These are phyloP conservation scores for Pichia cephalocereana DNA, from an alignment of 805 yeast genomes.

Conservation along the genomic window DNA sequence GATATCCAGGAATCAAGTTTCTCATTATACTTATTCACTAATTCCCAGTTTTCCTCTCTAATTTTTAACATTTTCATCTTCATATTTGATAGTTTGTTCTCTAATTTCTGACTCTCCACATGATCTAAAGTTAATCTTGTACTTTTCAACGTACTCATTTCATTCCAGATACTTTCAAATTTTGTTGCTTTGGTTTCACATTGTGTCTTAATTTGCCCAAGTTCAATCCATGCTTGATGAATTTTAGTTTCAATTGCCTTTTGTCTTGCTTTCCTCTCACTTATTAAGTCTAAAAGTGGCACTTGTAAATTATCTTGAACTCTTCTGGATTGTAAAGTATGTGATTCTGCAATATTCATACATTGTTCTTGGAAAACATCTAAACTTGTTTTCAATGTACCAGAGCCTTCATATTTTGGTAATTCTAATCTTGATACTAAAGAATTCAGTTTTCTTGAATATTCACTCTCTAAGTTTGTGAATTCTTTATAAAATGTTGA, in stretches of 20 bases:
- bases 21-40: slow-evolving; percentile 44
- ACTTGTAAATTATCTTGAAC: slow-evolving; percentile 40
- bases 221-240: slow-evolving; percentile 14
- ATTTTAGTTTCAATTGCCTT: slow-evolving; percentile 51
- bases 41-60: slow-evolving; percentile 49
- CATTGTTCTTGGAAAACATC: slow-evolving; percentile 54
- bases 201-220: slow-evolving; percentile 25
- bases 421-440: slow-evolving; percentile 1
- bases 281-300: slow-evolving; percentile 45
- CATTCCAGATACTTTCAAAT: slow-evolving; percentile 50
- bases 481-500: slow-evolving; percentile 44
- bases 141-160: slow-evolving; percentile 49
- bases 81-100: slow-evolving; percentile 44
- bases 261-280: slow-evolving; percentile 42
- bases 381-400: slow-evolving; percentile 48
- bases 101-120: slow-evolving; percentile 54
- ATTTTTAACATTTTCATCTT: slow-evolving; percentile 31
- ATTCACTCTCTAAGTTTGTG: slow-evolving; percentile 63
- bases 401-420: slow-evolving; percentile 36
- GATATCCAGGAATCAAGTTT: slow-evolving; percentile 54
- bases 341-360: slow-evolving; percentile 47
- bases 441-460: slow-evolving; percentile 40
- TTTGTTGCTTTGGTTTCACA: slow-evolving; percentile 33
- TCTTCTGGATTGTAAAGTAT: slow-evolving; percentile 41
- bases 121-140: slow-evolving; percentile 65